Base-by-base conservation (phyloP, 2,329 filamentous ascomycete species). In the Spiromastix sp. region DNA sequence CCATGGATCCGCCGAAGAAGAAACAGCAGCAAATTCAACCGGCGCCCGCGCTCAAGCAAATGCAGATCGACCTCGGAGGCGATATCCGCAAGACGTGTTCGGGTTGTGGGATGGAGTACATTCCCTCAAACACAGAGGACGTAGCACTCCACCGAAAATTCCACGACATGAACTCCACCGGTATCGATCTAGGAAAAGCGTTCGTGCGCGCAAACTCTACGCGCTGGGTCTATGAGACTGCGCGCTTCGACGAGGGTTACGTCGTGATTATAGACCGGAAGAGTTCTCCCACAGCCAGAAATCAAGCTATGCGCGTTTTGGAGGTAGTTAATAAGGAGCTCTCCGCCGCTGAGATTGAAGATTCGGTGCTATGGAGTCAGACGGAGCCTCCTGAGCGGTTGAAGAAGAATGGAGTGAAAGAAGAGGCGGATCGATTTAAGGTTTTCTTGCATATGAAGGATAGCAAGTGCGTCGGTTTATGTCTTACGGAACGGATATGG, bases 51-150 rank as follows among this genome's bases (percentile, higher is more conserved):
- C 47, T 77, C 39, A 68, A 68, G 32, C 75, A 79, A 49, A 74
- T 74, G 63, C 71, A 75, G 45, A 66, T 79, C 40, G 72, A 75
- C 45, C 59, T 79, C 9, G 74, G 72, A 2, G 60, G 64, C 25
- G 66, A 71, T 27, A 57, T 69, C 25, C 66, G 71, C 30, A 71
- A 70, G 44, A 72, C 67, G 8, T 81, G 77, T 55, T 60, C 62
- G 24, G 62, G 60, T 2, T 81, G 77, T 46, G 72, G 73, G 1
- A 81, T 81, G 77, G 72, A 77, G 35, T 81, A 80, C 45, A 67
- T 75, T 21, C 71, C 74, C 3, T 78, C 75, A 0, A 71, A 71
- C 32, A 56, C 62, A 5, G 74, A 79, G 47, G 77, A 81, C 46
- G 61, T 65, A n/a, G 68, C 67, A 5, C 49, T 81, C 36, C 77